Evolutionary conservation across 345 rosid species (phyloP), one percentile per base, ranked within the genome.

Genomic region (Nephelium lappaceum): DNA sequence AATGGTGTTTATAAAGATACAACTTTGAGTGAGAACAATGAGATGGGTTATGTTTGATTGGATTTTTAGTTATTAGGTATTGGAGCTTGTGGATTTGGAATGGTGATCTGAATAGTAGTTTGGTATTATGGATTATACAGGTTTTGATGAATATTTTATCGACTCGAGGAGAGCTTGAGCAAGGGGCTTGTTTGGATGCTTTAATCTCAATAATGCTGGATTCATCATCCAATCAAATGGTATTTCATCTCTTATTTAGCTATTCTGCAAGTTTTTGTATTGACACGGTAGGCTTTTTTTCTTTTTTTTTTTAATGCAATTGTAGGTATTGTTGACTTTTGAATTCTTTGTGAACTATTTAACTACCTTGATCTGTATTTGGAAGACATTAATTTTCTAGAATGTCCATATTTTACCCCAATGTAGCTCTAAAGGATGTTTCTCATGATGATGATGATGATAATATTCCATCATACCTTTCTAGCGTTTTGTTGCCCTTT

Each of bases 121-220:
- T 11, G 10, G 38, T 72, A 15, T 27, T 27, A 16, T 65, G 69
- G 42, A 10, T 43, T 25, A 12, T 80, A 62, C 72, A 87, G 92
- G 83, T 88, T 81, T 82, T 88, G 84, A 87, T 87, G 95, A 91
- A 89, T 84, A 81, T 94, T 58, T 83, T 96, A 72, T 89, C 99
- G 49, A 91, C 88, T 65, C 86, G 92, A 72, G 97, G 97, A 77
- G 98, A 84, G 15, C 81, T 84, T 64, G 99, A 90, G 81, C 94
- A 92, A 91, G 94, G 95, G 73, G 98, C 95, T 27, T 94, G 99
- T 82, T 86, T 96, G 84, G 99, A 96, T 85, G 94, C 98, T 74
- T 83, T 94, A 66, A 87, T 93, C 78, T 86, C 99, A 43, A 84
- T 94, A 74, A 88, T 94, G 93, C 55, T 96, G 74, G 98, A 96